Evolutionary conservation across 305 asterid genomes (phyloP), one percentile per base, ranked within the genome.

Genomic region (Fraxinus paxiana): DNA sequence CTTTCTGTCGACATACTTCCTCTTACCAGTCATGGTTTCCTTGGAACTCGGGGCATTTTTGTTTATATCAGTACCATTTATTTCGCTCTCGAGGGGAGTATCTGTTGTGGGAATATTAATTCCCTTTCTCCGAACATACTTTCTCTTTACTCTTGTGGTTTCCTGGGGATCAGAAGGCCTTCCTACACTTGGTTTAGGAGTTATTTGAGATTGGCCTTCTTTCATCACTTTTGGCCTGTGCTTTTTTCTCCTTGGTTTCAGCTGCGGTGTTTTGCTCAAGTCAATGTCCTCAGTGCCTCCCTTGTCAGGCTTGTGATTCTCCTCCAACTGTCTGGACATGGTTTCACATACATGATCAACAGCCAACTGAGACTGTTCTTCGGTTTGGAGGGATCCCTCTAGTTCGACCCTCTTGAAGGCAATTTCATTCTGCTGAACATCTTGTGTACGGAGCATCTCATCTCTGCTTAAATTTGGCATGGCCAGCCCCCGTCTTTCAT

Each of bases 221-320:
- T 83, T 85, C 38, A 96, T 85, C 77, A 96, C 99, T 83, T 92
- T 94, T 54, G 99, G 99, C 87, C 97, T 89, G 91, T 96, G 98
- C 82, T 93, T 96, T 86, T 83, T 94, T 85, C 91, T 90, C 86
- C 95, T 92, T 48, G 91, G 83, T 86, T 90, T 96, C 84, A 78
- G 92, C 79, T 86, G 97, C 35, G 95, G 93, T 77, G 98, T 91
- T 85, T 88, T 88, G 81, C 73, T 86, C 82, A 86, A 77, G 82
- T 89, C 92, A 79, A 84, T 78, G 79, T 79, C 92, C 79, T 84
- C 91, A 2, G 80, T 83, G 83, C 84, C 90, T 82, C 89, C 95
- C 86, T 88, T 90, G 91, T 87, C 97, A 87, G 94, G 94, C 92
- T 88, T 83, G 90, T 87, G 89, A 88, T 85, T 89, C 92, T 89